Conservation (phyloP, 225 moss, liverwort and hornwort genomes). For the Asterella californica region DNA sequence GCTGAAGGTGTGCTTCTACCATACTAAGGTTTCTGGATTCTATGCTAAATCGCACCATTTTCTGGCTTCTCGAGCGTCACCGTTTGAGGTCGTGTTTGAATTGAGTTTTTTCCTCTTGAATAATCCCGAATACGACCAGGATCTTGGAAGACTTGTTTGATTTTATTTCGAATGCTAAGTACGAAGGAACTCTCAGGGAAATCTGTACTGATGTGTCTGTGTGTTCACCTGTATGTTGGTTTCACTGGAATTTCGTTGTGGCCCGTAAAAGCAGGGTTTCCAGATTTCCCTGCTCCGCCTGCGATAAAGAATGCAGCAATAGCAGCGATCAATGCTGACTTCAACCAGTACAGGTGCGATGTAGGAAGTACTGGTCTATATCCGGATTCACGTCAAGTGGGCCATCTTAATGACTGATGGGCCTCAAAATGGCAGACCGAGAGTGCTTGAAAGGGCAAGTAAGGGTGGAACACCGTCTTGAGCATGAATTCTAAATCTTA, state of each 20-base stretch:
- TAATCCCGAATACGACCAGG: background rate
- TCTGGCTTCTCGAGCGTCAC: too few species aligned
- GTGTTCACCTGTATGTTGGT: background rate
- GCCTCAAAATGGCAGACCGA: background rate
- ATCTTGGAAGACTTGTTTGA: too few species aligned
- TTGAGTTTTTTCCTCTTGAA: background rate
- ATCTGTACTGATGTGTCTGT: background rate
- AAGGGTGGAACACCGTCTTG: background rate
- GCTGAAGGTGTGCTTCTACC: conserved; percentile 57
- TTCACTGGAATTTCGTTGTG: background rate
- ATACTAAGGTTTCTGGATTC: background rate
- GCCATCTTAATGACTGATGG: background rate
- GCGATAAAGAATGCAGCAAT: conserved; percentile 76
- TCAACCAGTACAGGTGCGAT: conserved; percentile 81
- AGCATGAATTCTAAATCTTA: background rate
- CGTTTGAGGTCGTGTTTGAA: background rate
- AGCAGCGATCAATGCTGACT: conserved; percentile 64
- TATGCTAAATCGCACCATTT: too few species aligned
- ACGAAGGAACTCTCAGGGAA: background rate
- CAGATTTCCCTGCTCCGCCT: conserved; percentile 82
- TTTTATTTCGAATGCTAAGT: background rate
- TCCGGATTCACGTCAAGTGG: background rate
- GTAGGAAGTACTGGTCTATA: background rate
- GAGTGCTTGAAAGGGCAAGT: too few species aligned
- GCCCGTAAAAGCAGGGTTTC: conserved; percentile 53